Base-by-base conservation (phyloP, 345 rosid species). In the Cardiospermum halicacabum region DNA sequence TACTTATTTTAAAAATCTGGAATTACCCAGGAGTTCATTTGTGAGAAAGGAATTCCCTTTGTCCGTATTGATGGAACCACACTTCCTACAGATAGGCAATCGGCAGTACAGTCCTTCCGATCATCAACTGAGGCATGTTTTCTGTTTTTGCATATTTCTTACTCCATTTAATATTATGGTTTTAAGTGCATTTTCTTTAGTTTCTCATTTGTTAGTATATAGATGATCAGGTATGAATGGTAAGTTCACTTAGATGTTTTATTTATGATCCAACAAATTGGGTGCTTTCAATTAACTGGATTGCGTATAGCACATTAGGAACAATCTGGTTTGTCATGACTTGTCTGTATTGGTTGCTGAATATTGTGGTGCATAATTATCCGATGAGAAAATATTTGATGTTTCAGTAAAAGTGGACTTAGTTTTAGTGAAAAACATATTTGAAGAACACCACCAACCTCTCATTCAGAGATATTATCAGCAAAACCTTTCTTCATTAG, bases 41-140 rank as follows among this genome's bases (percentile, higher is more conserved):
- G 90, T 75, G 90, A 90, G 82, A 93, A 88, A 80, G 88, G 81
- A 74, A 74, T 93, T 63, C 72, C 75, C 65, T 93, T 93, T 69
- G 83, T 90, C 45, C 97, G 97, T 64, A 93, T 93, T 73, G 98
- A 93, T 88, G 98, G 98, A 74, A 88, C 62, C 50, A 88, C 98
- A 5, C 85, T 86, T 53, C 71, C 98, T 37, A 85, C 80, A 81
- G 97, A 93, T 70, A 84, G 98, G 76, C 94, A 93, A 70, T 74
- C 82, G 65, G 98, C 97, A 71, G 97, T 93, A 53, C 68, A 62
- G 55, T 80, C 84, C 57, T 93, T 90, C 70, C 82, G 80, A 74
- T 82, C 83, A 69, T 82, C 88, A 51, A 78, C 78, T 68, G 82
- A 83, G 90, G 98, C 70, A 64, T 39, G 78, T 68, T 27, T 54